These are phyloP conservation scores for Globisporangium solare DNA, from an alignment of 352 stramenopile species.

Conservation along the genomic window DNA sequence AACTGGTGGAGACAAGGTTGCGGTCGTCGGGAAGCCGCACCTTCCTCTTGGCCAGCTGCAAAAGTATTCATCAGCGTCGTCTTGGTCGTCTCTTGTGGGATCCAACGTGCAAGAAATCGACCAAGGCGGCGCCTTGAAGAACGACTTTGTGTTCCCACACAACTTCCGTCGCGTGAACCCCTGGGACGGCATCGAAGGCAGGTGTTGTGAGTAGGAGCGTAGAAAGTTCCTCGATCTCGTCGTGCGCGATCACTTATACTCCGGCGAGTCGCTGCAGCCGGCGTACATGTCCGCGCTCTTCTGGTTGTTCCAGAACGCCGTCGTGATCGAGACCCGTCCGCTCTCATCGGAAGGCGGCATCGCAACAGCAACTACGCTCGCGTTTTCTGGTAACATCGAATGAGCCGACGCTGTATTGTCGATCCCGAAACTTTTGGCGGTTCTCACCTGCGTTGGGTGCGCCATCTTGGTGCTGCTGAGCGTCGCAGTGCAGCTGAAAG, in stretches of 20 bases:
- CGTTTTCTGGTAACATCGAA: conserved; percentile 21
- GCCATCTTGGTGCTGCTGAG: conserved; percentile 30
- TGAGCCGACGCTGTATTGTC: conserved; percentile 31
- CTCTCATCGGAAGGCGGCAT: conserved; percentile 2
- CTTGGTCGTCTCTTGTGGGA: conserved; percentile 34
- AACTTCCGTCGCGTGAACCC: conserved; percentile 31
- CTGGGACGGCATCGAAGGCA: conserved; percentile 28
- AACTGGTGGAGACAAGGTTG: conserved; percentile 8
- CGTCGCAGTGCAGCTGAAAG: conserved; percentile 32
- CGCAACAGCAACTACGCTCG: conserved; percentile 14
- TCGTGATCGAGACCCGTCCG: conserved; percentile 21
- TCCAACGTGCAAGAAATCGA: conserved; percentile 53
- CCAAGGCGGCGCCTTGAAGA: conserved; percentile 39
- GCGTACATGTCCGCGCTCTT: conserved; percentile 44
- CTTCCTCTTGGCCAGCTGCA: conserved; percentile 28
- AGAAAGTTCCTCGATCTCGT: conserved; percentile 36
- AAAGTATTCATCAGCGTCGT: conserved; percentile 21
- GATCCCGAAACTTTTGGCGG: conserved; percentile 29
- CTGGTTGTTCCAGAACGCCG: conserved; percentile 47
- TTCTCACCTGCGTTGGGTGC: conserved; percentile 35
- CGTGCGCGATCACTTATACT: conserved; percentile 40
- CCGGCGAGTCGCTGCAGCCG: conserved; percentile 39
- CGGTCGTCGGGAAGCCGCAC: conserved; percentile 27
- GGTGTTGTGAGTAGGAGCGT: conserved; percentile 40
- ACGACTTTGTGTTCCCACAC: conserved; percentile 46